A percentile compares a stretch with the other conserved stretches of the same genome.
Evolutionary conservation across 1,139 yeast genomes (phyloP).

Genomic region (Magnusiomyces clavatus): DNA sequence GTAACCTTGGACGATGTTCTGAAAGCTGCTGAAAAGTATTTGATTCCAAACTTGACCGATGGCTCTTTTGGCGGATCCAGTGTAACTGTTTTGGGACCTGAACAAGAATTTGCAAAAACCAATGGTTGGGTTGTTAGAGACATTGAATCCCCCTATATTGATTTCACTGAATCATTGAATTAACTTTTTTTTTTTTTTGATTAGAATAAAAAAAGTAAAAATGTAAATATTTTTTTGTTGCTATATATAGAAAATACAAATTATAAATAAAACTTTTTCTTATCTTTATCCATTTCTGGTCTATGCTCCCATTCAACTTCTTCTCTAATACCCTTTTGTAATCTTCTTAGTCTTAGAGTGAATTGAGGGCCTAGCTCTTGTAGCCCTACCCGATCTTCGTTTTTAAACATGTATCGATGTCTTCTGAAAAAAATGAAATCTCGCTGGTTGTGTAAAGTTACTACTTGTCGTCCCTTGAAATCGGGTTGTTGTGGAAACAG

Average conservation of each 20-base stretch:
- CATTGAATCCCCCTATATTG: slow-evolving; percentile 14
- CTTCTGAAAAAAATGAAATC: slow-evolving; percentile 92
- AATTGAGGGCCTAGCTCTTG: slow-evolving; percentile 97
- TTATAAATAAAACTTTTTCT: slow-evolving; percentile 80
- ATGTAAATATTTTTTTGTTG: neutral
- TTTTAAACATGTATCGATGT: slow-evolving; percentile 82
- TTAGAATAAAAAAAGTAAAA: neutral
- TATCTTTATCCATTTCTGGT: slow-evolving; percentile 93
- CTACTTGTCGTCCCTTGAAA: slow-evolving; percentile 89
- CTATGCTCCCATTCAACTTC: slow-evolving; percentile 96
- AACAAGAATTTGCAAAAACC: slow-evolving; percentile 30
- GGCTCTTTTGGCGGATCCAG: slow-evolving; percentile 26
- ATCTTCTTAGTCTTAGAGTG: slow-evolving; percentile 76
- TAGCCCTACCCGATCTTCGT: slow-evolving; percentile 86
- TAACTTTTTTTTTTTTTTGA: too few relatives aligned
- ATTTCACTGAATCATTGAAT: slow-evolving; percentile 1
- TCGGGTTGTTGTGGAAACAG: slow-evolving; percentile 91
- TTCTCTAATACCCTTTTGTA: slow-evolving; percentile 85
- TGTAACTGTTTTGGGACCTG: slow-evolving; percentile 49
- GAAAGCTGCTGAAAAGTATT: slow-evolving; percentile 55
- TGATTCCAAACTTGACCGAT: slow-evolving; percentile 28
- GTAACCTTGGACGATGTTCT: slow-evolving; percentile 56
- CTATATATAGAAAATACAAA: neutral
- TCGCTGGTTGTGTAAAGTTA: slow-evolving; percentile 91
- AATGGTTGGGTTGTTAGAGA: slow-evolving; percentile 33